Base-by-base conservation (phyloP, 148 eudicot genomes). In the Rheum nobile region DNA sequence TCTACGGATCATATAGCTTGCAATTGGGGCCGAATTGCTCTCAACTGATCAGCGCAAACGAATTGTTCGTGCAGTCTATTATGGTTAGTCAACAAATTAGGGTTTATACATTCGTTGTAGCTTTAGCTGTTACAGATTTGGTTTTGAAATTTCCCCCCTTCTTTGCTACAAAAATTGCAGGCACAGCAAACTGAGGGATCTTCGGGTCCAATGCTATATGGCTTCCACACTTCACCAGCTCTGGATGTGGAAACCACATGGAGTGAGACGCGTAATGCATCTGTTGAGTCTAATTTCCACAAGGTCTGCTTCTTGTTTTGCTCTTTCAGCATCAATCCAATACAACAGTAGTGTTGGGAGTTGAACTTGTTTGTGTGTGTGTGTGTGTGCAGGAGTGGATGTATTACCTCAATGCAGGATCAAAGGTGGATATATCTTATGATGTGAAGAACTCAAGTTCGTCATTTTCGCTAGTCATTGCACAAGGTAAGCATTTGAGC, bases 151-250 rank as follows among this genome's bases (percentile, higher is more conserved):
- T 55, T 31, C 8, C 8, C 17, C 57, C 48, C 48, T 44, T 44
- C 22, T 50, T 17, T 50, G 55, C 55, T 19, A 24, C 3, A 54
- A 59, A 28, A 14, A 14, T 41, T 71, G 59, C 79, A 93, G 98
- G 88, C 77, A 47, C 80, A 84, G 54, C 79, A 79, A 77, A 29
- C 75, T 35, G 81, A 75, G 68, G 84, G 78, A 35, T 65, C 70
- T 1, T 43, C 79, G 10, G 88, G 91, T 21, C 79, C 83, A 28
- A 83, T 83, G 83, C 81, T 93, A 26, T 90, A 87, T 78, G 96
- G 96, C 35, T 89, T 93, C 59, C 78, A 86, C 39, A 69, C 76
- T 54, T 48, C 54, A 67, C 98, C 98, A 74, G 73, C 85, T 47
- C 87, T 90, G 63, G 86, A 90, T 78, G 79, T 83, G 13, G 75